Evolutionary conservation across 2,329 filamentous ascomycete species (phyloP).

Genomic region (Sporothrix variecibatus): DNA sequence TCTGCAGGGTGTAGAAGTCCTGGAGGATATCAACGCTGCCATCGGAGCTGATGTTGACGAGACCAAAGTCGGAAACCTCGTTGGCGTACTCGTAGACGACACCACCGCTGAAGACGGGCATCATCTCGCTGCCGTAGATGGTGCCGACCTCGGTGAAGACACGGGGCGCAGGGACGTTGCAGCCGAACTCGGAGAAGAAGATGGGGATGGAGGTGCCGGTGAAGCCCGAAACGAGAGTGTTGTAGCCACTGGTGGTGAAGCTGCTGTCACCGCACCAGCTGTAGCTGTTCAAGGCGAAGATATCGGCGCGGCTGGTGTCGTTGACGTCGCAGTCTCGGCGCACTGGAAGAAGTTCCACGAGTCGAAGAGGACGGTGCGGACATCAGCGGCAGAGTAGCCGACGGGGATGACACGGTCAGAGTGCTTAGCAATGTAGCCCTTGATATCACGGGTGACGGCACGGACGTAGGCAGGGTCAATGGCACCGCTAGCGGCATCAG

Average conservation of each 20-base stretch:
- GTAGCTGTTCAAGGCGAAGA: conserved; percentile 78
- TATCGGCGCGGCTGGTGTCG: conserved; percentile 66
- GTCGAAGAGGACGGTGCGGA: conserved; percentile 71
- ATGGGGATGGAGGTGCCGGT: conserved; percentile 66
- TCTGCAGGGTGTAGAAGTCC: conserved; percentile 74
- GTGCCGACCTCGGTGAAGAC: conserved; percentile 73
- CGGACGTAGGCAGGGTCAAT: conserved; percentile 69
- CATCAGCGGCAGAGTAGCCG: conserved; percentile 79
- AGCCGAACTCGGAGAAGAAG: conserved; percentile 82
- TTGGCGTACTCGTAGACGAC: conserved; percentile 81
- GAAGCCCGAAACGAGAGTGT: conserved; percentile 64
- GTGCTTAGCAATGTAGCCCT: conserved; percentile 76
- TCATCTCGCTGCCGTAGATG: conserved; percentile 74
- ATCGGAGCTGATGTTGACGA: conserved; percentile 63
- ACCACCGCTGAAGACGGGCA: conserved; percentile 67
- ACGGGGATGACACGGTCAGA: conserved; percentile 69
- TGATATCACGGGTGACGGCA: conserved; percentile 76
- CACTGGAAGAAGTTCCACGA: conserved; percentile 77
- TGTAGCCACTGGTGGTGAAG: conserved; percentile 57
- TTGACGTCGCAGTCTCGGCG: conserved; percentile 52
- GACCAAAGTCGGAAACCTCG: conserved; percentile 66
- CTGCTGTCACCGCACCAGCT: conserved; percentile 63
- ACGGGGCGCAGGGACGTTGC: conserved; percentile 71
- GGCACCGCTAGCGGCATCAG: conserved; percentile 60
- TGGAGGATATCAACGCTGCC: conserved; percentile 58